Evolutionary conservation across 371 early-diverging fungal genomes (phyloP), one percentile per base, ranked within the genome.

Genomic region (Mucor ambiguus): DNA sequence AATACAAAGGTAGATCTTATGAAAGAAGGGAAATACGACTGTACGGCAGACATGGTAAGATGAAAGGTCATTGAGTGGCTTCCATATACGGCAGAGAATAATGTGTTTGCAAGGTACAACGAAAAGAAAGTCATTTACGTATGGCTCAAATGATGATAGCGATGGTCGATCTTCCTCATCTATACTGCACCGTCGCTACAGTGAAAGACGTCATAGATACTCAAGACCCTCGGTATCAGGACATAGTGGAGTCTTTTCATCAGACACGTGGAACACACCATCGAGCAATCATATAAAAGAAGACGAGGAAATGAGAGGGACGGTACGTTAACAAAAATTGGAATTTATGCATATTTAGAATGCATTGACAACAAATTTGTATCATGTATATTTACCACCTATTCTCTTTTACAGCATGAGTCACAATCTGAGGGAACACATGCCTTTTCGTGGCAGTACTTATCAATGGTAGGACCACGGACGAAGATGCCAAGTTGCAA

Each of bases 381-480:
- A 48, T 48, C 46, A 48, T 48, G n/a, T 49, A 49, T 58, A 29
- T 30, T 60, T 28, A 18, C 16, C 18, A 52, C 26, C 14, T 22
- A 37, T 35, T 30, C 14, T 61, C 32, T 28, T 48, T 38, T 48
- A 11, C 65, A 66, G 62, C 58, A 57, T 61, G 70, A 61, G 58
- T 52, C 70, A 61, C 64, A 70, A 43, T 58, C 65, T 26, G 66
- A 65, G 32, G 60, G 52, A 22, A 59, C 66, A 61, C 70, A 70
- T 59, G 63, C 72, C 22, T 72, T 72, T 68, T 72, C 72, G 46
- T 72, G 65, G 67, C 72, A 72, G 43, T 72, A 68, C 61, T 58
- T 72, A 61, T 72, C 72, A 4, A 72, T 72, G 72, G 72, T 72
- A 72, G 58, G 48, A 46, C 16, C 32, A 48, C 18, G 4, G 29